Percentiles rank a stretch among this genome's conserved stretches.
phyloP scores from a whole-genome alignment of 805 yeast species.

The Candida schatavii region DNA sequence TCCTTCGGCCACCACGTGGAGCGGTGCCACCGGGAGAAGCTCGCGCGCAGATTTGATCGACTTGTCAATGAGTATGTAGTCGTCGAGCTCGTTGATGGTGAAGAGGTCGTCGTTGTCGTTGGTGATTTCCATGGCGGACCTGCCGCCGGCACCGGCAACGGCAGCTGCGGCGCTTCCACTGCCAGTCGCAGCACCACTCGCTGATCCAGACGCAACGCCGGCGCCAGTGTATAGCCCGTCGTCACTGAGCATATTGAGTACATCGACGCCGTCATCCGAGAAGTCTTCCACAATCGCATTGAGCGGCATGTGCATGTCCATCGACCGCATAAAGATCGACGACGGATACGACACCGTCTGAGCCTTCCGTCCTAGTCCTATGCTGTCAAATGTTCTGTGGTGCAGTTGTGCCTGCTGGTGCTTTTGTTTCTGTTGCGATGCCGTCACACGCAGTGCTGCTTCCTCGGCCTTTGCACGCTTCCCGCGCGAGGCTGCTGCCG shows the following conservation, averaged over 20 bases:
- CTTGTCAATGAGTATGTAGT: constrained; percentile 4
- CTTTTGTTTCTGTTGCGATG: constrained; percentile 3
- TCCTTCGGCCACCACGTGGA: too few relatives aligned
- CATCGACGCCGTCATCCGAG: constrained; percentile 4
- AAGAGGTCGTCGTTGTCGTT: not conserved
- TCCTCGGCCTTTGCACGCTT: constrained; percentile 5
- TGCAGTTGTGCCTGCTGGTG: constrained; percentile 1
- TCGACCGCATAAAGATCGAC: not conserved
- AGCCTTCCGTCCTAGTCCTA: not conserved
- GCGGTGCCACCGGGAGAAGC: not conserved
- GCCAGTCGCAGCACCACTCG: not conserved
- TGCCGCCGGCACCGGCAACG: not conserved
- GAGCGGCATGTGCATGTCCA: not conserved
- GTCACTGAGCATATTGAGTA: constrained; percentile 1
- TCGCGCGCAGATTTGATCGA: not conserved
- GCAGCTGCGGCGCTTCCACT: not conserved
- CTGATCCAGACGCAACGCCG: not conserved
- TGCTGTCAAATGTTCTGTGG: not conserved
- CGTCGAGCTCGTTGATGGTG: constrained; percentile 3
- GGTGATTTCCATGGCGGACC: not conserved
- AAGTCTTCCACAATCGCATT: constrained; percentile 3
- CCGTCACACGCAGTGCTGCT: not conserved
- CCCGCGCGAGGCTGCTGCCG: too few relatives aligned
- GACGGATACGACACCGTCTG: not conserved
- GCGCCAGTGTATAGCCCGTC: too few relatives aligned